phyloP scores from a whole-genome alignment of 306 rosid genomes.

The Malus asiatica region DNA sequence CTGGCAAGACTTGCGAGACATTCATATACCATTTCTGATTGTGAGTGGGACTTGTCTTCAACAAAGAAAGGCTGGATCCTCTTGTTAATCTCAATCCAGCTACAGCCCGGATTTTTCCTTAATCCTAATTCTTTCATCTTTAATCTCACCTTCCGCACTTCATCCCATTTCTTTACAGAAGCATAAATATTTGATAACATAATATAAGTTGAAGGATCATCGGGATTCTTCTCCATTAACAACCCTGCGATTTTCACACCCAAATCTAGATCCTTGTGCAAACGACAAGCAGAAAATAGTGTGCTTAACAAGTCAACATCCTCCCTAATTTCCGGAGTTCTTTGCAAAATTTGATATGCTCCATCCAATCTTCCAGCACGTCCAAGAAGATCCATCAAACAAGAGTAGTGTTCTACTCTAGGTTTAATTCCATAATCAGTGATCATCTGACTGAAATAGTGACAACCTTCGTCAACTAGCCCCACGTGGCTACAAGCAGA shows the following conservation, averaged over 20 bases:
- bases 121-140: conserved; percentile 66
- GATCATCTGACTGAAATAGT: conserved; percentile 56
- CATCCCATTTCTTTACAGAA: conserved; percentile 59
- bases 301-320: conserved; percentile 59
- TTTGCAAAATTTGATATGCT: conserved; percentile 59
- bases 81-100: conserved; percentile 72
- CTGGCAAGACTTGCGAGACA: conserved; percentile 47
- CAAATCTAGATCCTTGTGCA: conserved; percentile 46
- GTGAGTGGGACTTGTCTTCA: conserved; percentile 52
- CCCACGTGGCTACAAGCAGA: conserved; percentile 84
- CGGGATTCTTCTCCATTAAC: conserved; percentile 51
- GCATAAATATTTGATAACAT: conserved; percentile 59
- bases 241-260: conserved; percentile 49
- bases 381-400: conserved; percentile 78
- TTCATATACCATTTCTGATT: conserved; percentile 34
- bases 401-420: conserved; percentile 64
- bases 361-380: conserved; percentile 72
- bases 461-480: conserved; percentile 56
- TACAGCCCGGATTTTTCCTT: conserved; percentile 72
- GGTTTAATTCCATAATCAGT: conserved; percentile 45
- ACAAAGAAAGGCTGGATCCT: conserved; percentile 57
- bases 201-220: conserved; percentile 56
- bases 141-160: conserved; percentile 48
- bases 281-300: conserved; percentile 53
- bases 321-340: conserved; percentile 43